These are phyloP conservation scores for Sporothrix pseudoabietina DNA, from an alignment of 2,329 filamentous ascomycete species.

Conservation along the genomic window DNA sequence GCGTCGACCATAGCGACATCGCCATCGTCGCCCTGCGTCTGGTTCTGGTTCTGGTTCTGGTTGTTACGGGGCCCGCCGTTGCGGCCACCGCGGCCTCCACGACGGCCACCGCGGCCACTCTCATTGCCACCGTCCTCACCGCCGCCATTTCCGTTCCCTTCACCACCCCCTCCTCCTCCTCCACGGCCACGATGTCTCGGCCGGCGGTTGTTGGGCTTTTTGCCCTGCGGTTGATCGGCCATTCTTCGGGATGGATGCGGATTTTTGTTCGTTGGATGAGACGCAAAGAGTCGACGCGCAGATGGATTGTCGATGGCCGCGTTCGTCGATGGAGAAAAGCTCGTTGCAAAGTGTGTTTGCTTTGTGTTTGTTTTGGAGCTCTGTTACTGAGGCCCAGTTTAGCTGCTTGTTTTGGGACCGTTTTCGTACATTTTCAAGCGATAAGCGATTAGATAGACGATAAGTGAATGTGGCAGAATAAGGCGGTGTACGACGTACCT, in stretches of 20 bases:
- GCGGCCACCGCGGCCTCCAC: background rate
- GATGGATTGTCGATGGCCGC: background rate
- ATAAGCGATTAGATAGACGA: slow-evolving; percentile 28
- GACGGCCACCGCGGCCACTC: background rate
- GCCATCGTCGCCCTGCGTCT: background rate
- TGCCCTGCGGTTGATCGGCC: slow-evolving; percentile 19
- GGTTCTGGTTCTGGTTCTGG: too few species aligned
- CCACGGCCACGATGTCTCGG: slow-evolving; percentile 7
- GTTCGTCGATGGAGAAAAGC: background rate
- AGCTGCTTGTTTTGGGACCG: background rate
- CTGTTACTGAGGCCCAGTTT: background rate
- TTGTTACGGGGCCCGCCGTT: background rate
- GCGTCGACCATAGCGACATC: background rate
- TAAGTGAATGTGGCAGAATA: slow-evolving; percentile 17
- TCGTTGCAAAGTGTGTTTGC: background rate
- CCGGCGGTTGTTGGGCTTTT: slow-evolving; percentile 10
- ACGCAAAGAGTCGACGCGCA: background rate
- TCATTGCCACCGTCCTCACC: background rate
- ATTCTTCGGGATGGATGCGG: background rate
- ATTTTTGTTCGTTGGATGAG: background rate
- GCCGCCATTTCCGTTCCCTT: too few species aligned
- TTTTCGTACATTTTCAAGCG: background rate
- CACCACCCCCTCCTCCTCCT: background rate
- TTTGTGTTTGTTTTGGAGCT: slow-evolving; percentile 18
- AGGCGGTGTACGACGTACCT: background rate